Percentiles rank a stretch among this genome's conserved stretches.
Evolutionary conservation across 176 grass and related monocot genomes (phyloP).

Genomic region (Bolboschoenus planiculmis): DNA sequence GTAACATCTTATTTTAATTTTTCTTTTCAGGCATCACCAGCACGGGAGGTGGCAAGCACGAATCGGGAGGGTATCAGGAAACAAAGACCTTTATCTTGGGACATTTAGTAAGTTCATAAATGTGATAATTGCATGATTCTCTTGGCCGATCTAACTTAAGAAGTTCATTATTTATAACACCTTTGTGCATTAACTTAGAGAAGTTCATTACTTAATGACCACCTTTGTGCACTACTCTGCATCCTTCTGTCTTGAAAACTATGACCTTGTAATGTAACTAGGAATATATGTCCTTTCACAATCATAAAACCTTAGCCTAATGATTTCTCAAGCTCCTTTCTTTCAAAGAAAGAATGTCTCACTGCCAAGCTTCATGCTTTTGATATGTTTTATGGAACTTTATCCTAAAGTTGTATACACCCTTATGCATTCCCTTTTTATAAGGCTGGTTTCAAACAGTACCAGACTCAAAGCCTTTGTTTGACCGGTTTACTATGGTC

Average conservation of each 20-base stretch:
- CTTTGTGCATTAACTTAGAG: background rate
- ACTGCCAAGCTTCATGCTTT: constrained; percentile 49
- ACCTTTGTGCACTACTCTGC: constrained; percentile 15
- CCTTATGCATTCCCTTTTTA: constrained; percentile 32
- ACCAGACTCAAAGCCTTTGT: constrained; percentile 35
- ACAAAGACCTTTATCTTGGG: constrained; percentile 99
- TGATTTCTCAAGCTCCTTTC: constrained; percentile 33
- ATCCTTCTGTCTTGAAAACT: constrained; percentile 30
- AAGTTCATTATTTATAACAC: background rate
- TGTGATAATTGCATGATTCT: constrained; percentile 8
- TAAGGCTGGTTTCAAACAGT: constrained; percentile 64
- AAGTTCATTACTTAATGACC: background rate
- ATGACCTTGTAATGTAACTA: constrained; percentile 22
- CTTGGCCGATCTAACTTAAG: background rate
- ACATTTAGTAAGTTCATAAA: constrained; percentile 63
- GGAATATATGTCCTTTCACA: constrained; percentile 53
- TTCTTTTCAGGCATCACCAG: constrained; percentile 73
- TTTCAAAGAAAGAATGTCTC: constrained; percentile 54
- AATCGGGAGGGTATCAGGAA: constrained; percentile 93
- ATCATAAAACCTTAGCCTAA: constrained; percentile 55
- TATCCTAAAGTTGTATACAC: constrained; percentile 31
- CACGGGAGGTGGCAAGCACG: constrained; percentile 98
- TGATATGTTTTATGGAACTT: constrained; percentile 23
- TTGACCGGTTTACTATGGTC: constrained; percentile 32
- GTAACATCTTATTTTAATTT: background rate